Conservation (phyloP, 495 filamentous ascomycete genomes). For the Penicillium malachiteum region DNA sequence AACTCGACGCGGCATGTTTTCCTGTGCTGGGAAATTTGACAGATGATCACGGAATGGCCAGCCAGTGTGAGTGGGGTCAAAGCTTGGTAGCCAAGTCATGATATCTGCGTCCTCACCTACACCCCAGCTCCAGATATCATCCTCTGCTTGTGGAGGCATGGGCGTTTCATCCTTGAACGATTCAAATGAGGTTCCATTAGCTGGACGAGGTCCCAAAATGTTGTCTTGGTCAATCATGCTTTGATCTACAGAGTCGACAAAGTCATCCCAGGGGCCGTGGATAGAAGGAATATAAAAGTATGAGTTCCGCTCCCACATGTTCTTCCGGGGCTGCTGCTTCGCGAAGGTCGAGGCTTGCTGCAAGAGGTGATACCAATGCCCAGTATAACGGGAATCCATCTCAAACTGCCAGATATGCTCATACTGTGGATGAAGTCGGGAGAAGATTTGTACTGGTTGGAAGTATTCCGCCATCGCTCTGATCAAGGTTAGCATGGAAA, state of each 20-base stretch:
- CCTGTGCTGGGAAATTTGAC: background rate
- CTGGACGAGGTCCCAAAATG: conserved; percentile 59
- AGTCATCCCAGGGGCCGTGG: conserved; percentile 45
- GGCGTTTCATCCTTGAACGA: conserved; percentile 26
- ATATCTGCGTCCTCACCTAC: conserved; percentile 71
- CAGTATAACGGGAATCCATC: conserved; percentile 64
- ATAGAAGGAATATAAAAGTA: conserved; percentile 63
- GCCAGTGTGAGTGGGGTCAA: conserved; percentile 57
- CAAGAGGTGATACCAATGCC: conserved; percentile 61
- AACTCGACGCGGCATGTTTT: conserved; percentile 15
- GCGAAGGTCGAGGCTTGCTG: conserved; percentile 58
- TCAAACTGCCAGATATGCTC: conserved; percentile 75
- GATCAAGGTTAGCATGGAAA: background rate
- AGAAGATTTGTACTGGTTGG: conserved; percentile 40
- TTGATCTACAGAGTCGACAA: conserved; percentile 7
- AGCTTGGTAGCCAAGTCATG: conserved; percentile 64
- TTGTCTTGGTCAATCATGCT: conserved; percentile 7
- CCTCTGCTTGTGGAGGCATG: conserved; percentile 33
- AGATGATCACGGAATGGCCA: conserved; percentile 60
- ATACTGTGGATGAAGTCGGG: conserved; percentile 58
- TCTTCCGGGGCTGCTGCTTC: conserved; percentile 58
- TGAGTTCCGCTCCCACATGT: conserved; percentile 69
- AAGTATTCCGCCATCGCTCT: conserved; percentile 18
- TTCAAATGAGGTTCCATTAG: conserved; percentile 29
- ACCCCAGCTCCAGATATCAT: conserved; percentile 66